A percentile compares a stretch with the other conserved stretches of the same genome.
Conservation (phyloP, 306 rosid species). For the Mucuna pruriens region DNA sequence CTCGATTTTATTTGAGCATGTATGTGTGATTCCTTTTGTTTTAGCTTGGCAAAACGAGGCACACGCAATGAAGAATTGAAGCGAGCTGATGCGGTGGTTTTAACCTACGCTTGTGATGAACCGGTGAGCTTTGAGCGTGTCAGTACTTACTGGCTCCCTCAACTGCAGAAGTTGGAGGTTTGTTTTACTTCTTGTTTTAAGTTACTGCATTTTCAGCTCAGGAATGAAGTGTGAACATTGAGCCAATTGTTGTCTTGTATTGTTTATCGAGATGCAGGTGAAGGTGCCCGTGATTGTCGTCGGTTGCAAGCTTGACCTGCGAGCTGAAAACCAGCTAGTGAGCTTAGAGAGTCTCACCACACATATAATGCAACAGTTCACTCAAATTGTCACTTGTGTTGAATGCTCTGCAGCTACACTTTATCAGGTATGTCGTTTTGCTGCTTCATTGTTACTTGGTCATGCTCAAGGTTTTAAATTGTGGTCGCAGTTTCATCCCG, state of each 20-base stretch:
- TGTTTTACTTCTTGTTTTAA: conserved; percentile 20
- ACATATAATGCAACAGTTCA: conserved; percentile 35
- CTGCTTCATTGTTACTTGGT: conserved; percentile 1
- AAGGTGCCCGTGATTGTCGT: conserved; percentile 45
- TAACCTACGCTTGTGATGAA: conserved; percentile 78
- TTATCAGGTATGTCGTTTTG: conserved; percentile 45
- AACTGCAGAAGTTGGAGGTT: conserved; percentile 64
- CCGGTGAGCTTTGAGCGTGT: conserved; percentile 58
- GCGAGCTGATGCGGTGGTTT: conserved; percentile 45
- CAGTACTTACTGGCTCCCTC: conserved; percentile 64
- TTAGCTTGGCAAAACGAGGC: conserved; percentile 33
- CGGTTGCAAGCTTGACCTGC: conserved; percentile 46
- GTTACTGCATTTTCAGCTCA: neutral
- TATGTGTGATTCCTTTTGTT: conserved; percentile 12
- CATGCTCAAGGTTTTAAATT: neutral
- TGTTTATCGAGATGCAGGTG: conserved; percentile 44
- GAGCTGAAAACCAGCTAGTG: conserved; percentile 35
- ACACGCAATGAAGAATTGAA: conserved; percentile 33
- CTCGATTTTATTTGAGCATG: neutral
- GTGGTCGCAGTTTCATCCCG: neutral
- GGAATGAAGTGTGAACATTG: neutral
- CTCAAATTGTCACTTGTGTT: conserved; percentile 46
- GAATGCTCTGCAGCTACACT: conserved; percentile 55
- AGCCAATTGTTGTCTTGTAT: neutral
- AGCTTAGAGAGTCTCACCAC: conserved; percentile 48